A percentile compares a stretch with the other conserved stretches of the same genome.
Conservation (phyloP, 805 yeast genomes). For the Barnettozyma salicaria region DNA sequence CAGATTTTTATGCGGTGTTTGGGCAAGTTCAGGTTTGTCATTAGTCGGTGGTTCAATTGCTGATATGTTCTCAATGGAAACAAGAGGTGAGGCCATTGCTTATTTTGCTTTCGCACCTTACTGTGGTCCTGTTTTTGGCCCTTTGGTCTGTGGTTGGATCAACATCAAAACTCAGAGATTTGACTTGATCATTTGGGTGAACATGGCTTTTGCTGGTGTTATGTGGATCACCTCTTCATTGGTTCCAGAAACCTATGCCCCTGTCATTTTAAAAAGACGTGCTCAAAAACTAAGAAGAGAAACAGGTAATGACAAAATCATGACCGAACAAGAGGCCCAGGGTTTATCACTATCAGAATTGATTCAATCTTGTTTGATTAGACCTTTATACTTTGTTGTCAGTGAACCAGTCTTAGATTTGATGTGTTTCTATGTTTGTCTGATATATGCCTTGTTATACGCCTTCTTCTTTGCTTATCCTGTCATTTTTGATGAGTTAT, state of each 20-base stretch:
- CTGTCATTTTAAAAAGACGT: conserved; percentile 63
- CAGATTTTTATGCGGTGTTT: conserved; percentile 84
- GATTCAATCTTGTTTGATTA: conserved; percentile 60
- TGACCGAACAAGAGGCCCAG: conserved; percentile 90
- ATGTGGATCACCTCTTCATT: conserved; percentile 61
- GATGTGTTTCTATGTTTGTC: conserved; percentile 79
- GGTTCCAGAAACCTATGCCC: conserved; percentile 91
- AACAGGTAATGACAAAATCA: conserved; percentile 76
- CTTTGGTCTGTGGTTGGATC: conserved; percentile 82
- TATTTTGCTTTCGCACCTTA: conserved; percentile 90
- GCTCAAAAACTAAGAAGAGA: conserved; percentile 66
- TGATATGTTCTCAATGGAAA: conserved; percentile 75
- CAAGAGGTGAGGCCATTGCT: conserved; percentile 86
- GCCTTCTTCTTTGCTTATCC: conserved; percentile 97
- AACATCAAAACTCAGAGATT: conserved; percentile 61
- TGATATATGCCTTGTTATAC: conserved; percentile 83
- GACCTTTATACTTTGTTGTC: conserved; percentile 72
- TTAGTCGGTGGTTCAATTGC: conserved; percentile 89
- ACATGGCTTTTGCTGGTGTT: conserved; percentile 85
- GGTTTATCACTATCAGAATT: conserved; percentile 66
- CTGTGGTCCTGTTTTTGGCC: conserved; percentile 89
- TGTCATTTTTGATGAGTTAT: conserved; percentile 71
- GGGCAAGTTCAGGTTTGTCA: conserved; percentile 75
- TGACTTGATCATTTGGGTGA: conserved; percentile 81
- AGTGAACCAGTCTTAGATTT: conserved; percentile 84